Conservation (phyloP, 148 eudicot genomes). For the Talinum fruticosum region DNA sequence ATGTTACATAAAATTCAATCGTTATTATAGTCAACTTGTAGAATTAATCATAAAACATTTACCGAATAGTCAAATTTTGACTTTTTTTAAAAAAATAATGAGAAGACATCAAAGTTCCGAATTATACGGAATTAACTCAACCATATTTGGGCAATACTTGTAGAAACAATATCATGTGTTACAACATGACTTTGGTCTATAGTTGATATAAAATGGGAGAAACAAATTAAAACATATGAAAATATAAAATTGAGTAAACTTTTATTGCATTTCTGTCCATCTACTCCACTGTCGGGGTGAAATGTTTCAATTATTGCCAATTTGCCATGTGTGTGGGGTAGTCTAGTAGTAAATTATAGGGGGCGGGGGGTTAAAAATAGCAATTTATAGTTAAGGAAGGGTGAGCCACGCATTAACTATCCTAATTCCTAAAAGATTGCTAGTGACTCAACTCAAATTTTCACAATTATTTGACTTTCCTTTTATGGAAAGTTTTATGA, state of each 20-base stretch:
- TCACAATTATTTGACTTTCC: not conserved
- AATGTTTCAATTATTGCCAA: not conserved
- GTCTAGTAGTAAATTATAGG: not conserved
- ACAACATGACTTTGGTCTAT: not conserved
- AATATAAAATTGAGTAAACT: not conserved
- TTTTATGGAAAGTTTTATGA: not conserved
- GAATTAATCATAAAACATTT: too few species aligned
- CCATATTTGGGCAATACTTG: not conserved
- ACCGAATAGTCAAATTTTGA: too few species aligned
- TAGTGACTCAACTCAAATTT: not conserved
- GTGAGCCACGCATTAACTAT: too few species aligned
- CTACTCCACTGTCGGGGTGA: not conserved
- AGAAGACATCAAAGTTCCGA: too few species aligned
- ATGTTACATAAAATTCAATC: too few species aligned
- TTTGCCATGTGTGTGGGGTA: not conserved
- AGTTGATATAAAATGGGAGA: not conserved
- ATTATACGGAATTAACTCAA: not conserved
- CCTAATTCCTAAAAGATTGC: too few species aligned
- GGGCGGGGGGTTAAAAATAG: not conserved
- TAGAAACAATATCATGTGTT: not conserved
- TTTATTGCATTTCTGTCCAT: not conserved
- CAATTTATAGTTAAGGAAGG: not conserved
- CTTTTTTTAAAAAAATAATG: too few species aligned
- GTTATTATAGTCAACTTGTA: too few species aligned
- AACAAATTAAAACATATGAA: not conserved